Evolutionary conservation across 306 rosid genomes (phyloP), one percentile per base, ranked within the genome.

Genomic region (Castanea sativa): DNA sequence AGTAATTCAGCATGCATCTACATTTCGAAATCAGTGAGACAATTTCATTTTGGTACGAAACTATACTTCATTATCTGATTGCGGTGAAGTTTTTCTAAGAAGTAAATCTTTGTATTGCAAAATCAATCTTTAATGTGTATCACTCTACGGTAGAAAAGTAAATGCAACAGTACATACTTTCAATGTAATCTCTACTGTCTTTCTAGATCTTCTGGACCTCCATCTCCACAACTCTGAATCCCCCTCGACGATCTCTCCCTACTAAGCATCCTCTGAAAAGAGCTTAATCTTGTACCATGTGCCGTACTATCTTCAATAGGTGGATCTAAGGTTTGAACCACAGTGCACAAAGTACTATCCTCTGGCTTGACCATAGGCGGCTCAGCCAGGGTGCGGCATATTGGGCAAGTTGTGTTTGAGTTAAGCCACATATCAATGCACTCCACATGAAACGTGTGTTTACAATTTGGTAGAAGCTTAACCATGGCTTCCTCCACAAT

Each of bases 401-500:
- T 79, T 6, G 91, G 91, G 41, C 94, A 88, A 7, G 91, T 86
- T 63, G 80, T 78, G 76, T 86, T 82, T 4, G 90, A 80, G 23
- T 57, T 35, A 21, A 90, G 78, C 92, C 89, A 88, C 74, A 43
- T 74, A 49, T 90, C 94, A 52, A 90, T 87, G 71, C 94, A 90
- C 41, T 86, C 91, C 59, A 60, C 84, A 67, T 87, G 93, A 78
- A 90, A 87, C 58, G 72, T 4, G 55, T 90, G 93, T 71, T 86
- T 86, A 76, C 91, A 88, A 69, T 84, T 90, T 18, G 91, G 90
- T 33, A 90, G 75, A 13, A 82, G 65, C 73, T 87, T 82, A 20
- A 79, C 78, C 14, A 51, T 53, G 25, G 86, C 74, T 70, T 85
- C 93, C 13, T 80, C 83, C 73, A 9, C 61, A 33, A 90, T 29